Percentiles rank a stretch among this genome's conserved stretches.
phyloP scores from a whole-genome alignment of 208 protist genomes.

The Porcisia hertigi region DNA sequence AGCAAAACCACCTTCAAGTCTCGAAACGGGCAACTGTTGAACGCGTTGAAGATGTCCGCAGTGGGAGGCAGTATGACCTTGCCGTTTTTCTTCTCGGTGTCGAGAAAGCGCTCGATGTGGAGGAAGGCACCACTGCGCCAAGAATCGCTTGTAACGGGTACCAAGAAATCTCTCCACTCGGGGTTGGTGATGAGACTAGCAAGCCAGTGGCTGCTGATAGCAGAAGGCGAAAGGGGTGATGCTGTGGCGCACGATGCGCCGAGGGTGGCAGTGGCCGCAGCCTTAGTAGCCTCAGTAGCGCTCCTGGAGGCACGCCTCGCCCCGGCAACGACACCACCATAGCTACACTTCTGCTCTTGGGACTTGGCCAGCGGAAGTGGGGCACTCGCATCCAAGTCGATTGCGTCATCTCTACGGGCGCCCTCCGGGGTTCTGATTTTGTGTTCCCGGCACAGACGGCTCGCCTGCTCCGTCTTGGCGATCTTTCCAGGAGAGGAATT shows the following conservation, averaged over 20 bases:
- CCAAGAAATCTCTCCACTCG: slow-evolving; percentile 61
- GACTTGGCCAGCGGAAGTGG: neutral
- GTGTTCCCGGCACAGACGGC: neutral
- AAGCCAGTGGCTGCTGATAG: slow-evolving; percentile 35
- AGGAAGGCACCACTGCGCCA: slow-evolving; percentile 51
- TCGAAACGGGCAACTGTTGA: slow-evolving; percentile 91
- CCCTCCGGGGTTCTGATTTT: neutral
- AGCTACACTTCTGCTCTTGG: too few relatives aligned
- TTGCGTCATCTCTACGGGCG: neutral
- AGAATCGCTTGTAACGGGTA: slow-evolving; percentile 42
- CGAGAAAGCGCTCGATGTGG: slow-evolving; percentile 72
- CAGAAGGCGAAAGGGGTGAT: neutral
- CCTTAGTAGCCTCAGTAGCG: neutral
- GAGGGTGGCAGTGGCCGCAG: neutral
- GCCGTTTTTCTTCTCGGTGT: slow-evolving; percentile 36
- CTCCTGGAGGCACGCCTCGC: neutral
- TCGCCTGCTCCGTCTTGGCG: neutral
- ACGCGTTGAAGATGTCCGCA: slow-evolving; percentile 87
- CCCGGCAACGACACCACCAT: neutral
- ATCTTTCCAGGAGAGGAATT: neutral
- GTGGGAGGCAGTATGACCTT: slow-evolving; percentile 81
- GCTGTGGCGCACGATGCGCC: neutral
- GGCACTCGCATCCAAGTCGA: slow-evolving; percentile 4
- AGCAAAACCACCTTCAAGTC: slow-evolving; percentile 95
- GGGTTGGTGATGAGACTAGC: slow-evolving; percentile 44